These are phyloP conservation scores for Starmerella khaoyaiensis DNA, from an alignment of 805 yeast genomes.

Conservation along the genomic window DNA sequence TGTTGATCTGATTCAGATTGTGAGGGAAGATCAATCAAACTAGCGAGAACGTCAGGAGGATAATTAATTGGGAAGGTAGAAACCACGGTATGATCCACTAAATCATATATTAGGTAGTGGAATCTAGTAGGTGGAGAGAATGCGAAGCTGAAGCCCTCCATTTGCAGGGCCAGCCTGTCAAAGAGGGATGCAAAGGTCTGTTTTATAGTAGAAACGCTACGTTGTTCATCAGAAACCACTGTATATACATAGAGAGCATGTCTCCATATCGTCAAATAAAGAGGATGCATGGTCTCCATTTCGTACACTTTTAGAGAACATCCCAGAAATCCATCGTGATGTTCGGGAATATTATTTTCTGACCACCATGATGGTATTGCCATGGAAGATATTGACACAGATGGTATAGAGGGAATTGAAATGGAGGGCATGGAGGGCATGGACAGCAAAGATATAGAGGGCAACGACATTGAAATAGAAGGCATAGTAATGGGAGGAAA, in stretches of 20 bases:
- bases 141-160: conserved; percentile 20
- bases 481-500: not conserved
- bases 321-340: conserved; percentile 3
- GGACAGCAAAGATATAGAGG: conserved; percentile 8
- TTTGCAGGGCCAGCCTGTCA: conserved; percentile 9
- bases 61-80: conserved; percentile 11
- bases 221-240: conserved; percentile 1
- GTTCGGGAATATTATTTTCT: not conserved
- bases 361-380: not conserved
- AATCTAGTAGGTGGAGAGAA: conserved; percentile 20
- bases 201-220: not conserved
- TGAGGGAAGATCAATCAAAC: conserved; percentile 2
- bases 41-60: conserved; percentile 6
- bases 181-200: conserved; percentile 1
- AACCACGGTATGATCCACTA: not conserved
- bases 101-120: conserved; percentile 11
- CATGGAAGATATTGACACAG: conserved; percentile 1
- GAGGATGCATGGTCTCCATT: not conserved
- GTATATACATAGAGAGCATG: conserved; percentile 10
- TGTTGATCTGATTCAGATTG: not conserved
- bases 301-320: conserved; percentile 1
- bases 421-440: conserved; percentile 3
- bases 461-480: conserved; percentile 1
- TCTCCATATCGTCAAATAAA: conserved; percentile 3
- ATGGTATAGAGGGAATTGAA: conserved; percentile 2